Percentiles rank a stretch among this genome's conserved stretches.
Conservation (phyloP, 1,284 basidiomycete species). For the Sanghuangporus sanghuang region DNA sequence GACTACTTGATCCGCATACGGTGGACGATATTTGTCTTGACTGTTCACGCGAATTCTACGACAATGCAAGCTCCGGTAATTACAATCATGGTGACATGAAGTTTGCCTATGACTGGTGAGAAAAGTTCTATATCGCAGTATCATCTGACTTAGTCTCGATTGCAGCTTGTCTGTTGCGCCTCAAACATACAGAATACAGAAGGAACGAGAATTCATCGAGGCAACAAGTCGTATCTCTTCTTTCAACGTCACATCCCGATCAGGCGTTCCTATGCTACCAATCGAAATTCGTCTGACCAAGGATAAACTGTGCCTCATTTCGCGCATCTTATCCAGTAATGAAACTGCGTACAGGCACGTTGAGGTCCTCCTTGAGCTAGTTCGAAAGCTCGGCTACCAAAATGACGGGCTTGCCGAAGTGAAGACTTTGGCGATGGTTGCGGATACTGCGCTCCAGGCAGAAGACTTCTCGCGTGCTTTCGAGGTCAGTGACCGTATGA, state of each 20-base stretch:
- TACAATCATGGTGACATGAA: constrained; percentile 93
- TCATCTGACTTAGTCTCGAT: neutral
- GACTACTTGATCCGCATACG: constrained; percentile 43
- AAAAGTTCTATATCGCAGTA: neutral
- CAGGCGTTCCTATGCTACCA: constrained; percentile 76
- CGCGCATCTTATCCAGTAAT: constrained; percentile 76
- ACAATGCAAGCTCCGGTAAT: constrained; percentile 88
- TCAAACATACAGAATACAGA: constrained; percentile 53
- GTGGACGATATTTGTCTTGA: constrained; percentile 78
- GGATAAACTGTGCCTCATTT: constrained; percentile 79
- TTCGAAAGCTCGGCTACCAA: constrained; percentile 79
- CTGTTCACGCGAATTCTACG: constrained; percentile 85
- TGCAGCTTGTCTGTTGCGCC: constrained; percentile 70
- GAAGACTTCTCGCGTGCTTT: constrained; percentile 75
- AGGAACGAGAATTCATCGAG: constrained; percentile 89
- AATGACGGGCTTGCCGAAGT: constrained; percentile 69
- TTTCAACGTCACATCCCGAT: constrained; percentile 72
- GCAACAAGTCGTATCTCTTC: constrained; percentile 85
- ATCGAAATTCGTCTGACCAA: constrained; percentile 87
- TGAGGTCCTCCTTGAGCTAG: constrained; percentile 84
- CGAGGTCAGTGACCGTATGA: constrained; percentile 69
- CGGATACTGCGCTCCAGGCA: constrained; percentile 73
- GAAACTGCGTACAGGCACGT: constrained; percentile 84
- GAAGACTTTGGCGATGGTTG: constrained; percentile 82
- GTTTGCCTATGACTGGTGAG: constrained; percentile 87